phyloP scores from a whole-genome alignment of 495 filamentous ascomycete species.

The Clavariopsis aquatica region DNA sequence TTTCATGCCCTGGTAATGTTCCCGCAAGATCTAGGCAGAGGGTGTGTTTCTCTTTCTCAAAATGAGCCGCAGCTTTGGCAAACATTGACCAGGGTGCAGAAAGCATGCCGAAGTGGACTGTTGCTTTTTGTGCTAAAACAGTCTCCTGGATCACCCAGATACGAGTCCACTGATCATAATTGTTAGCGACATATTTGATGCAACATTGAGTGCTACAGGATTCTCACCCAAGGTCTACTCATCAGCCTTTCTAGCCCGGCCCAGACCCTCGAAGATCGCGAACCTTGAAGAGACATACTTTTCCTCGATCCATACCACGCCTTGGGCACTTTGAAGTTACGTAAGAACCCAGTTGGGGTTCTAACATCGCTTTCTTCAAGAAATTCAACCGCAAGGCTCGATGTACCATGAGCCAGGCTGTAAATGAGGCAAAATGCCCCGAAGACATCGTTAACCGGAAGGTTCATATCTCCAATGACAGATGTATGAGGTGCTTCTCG shows the following conservation, averaged over 20 bases:
- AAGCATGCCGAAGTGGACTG: conserved; percentile 11
- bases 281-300: too few relatives aligned
- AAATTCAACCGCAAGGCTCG: background rate
- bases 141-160: conserved; percentile 23
- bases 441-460: conserved; percentile 8
- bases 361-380: conserved; percentile 6
- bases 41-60: background rate
- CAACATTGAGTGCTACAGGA: background rate
- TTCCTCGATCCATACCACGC: too few relatives aligned
- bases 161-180: conserved; percentile 4
- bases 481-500: too few relatives aligned
- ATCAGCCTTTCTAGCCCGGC: conserved; percentile 14
- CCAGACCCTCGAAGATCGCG: conserved; percentile 1
- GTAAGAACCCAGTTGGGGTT: background rate
- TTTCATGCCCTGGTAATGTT: conserved; percentile 5
- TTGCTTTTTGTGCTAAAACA: conserved; percentile 10
- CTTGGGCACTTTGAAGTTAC: background rate
- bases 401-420: conserved; percentile 4
- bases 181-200: background rate
- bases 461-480: too few relatives aligned
- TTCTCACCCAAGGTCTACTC: conserved; percentile 14
- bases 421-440: conserved; percentile 15
- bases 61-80: conserved; percentile 11
- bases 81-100: conserved; percentile 23
- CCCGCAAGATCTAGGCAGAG: conserved; percentile 13